Evolutionary conservation across 345 rosid genomes (phyloP).

Genomic region (Pistacia atlantica): DNA sequence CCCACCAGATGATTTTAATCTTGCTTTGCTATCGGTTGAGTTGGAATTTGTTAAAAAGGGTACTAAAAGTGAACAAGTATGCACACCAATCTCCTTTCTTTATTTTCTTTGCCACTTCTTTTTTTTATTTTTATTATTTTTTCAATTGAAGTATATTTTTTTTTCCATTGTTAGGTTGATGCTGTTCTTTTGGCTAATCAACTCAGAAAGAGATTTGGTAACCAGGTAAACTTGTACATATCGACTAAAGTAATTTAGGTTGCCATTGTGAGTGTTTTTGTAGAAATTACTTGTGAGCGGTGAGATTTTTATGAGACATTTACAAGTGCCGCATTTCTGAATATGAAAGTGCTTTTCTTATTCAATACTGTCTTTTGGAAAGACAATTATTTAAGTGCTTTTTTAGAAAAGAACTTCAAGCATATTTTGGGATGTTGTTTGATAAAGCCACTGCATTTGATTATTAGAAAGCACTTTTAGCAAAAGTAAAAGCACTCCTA

Average conservation of each 20-base stretch:
- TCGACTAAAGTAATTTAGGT: not conserved
- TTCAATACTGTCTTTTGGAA: not conserved
- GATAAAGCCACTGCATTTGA: not conserved
- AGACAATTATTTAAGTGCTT: not conserved
- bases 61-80: slow-evolving; percentile 82
- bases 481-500: not conserved
- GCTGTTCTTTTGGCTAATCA: slow-evolving; percentile 80
- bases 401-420: not conserved
- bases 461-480: not conserved
- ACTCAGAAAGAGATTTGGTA: slow-evolving; percentile 70
- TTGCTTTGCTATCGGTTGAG: slow-evolving; percentile 79
- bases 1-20: slow-evolving; percentile 76
- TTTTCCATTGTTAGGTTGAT: slow-evolving; percentile 62
- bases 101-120: not conserved
- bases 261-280: not conserved
- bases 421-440: not conserved
- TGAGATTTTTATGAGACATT: no score
- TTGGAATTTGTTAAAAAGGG: slow-evolving; percentile 95
- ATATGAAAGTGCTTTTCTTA: no score
- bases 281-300: not conserved
- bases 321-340: no score
- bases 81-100: not conserved
- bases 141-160: not conserved
- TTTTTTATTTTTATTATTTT: not conserved
- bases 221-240: slow-evolving; percentile 55